phyloP scores from a whole-genome alignment of 1,139 yeast genomes.

The Magnusiomyces paraingens region DNA sequence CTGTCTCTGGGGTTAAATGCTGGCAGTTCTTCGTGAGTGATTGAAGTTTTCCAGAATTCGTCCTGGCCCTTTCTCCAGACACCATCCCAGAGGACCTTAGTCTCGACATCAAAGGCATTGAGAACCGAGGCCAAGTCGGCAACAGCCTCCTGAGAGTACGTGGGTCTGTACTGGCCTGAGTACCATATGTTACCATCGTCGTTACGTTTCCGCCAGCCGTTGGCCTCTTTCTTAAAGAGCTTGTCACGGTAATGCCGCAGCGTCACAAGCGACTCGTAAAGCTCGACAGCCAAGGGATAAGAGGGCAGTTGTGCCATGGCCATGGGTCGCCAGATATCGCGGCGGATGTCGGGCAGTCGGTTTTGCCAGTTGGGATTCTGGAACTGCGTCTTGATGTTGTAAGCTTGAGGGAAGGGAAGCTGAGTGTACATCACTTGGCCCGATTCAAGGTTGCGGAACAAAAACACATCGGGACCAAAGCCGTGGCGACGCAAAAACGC shows the following conservation, averaged over 20 bases:
- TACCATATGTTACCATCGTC: constrained; percentile 75
- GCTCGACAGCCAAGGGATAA: constrained; percentile 63
- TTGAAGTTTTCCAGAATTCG: constrained; percentile 48
- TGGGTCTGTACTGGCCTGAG: constrained; percentile 82
- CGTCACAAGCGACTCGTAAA: constrained; percentile 68
- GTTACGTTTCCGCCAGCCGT: constrained; percentile 63
- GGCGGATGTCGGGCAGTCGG: constrained; percentile 64
- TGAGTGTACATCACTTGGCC: constrained; percentile 91
- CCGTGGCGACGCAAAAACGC: constrained; percentile 47
- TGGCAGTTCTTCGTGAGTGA: constrained; percentile 54
- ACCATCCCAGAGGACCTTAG: constrained; percentile 71
- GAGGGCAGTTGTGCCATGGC: constrained; percentile 68
- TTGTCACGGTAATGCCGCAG: constrained; percentile 69
- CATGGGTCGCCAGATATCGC: constrained; percentile 88
- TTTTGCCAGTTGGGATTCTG: constrained; percentile 85
- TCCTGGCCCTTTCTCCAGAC: constrained; percentile 81
- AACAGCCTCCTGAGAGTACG: constrained; percentile 85
- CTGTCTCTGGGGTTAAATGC: constrained; percentile 53
- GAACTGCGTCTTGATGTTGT: constrained; percentile 62
- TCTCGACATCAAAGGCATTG: constrained; percentile 47
- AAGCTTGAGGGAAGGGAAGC: constrained; percentile 53
- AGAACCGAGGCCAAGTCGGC: constrained; percentile 74
- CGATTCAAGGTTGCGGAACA: constrained; percentile 76
- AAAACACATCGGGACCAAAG: constrained; percentile 74
- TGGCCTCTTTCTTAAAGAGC: constrained; percentile 51